A percentile compares a stretch with the other conserved stretches of the same genome.
Conservation (phyloP, 23 red algal genomes). For the Gracilaria domingensis region DNA sequence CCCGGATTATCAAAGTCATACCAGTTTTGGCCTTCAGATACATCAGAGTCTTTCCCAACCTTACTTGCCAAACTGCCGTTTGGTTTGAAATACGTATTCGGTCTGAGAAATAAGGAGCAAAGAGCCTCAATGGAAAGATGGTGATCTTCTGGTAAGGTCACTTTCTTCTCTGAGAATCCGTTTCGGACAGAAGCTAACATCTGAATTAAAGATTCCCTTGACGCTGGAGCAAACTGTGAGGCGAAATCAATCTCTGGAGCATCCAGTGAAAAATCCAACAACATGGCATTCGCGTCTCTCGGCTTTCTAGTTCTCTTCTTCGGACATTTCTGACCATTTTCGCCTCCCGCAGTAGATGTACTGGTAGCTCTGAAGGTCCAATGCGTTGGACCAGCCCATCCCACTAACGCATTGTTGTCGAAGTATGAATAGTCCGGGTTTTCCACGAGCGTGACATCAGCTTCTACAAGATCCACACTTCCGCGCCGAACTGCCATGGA, state of each 20-base stretch:
- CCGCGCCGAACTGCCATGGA: slow-evolving; percentile 24
- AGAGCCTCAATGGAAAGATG: slow-evolving; percentile 59
- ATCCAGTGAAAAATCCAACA: slow-evolving; percentile 75
- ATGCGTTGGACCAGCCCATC: slow-evolving; percentile 85
- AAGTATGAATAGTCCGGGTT: slow-evolving; percentile 78
- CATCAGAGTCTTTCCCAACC: background rate
- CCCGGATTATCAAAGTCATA: slow-evolving; percentile 49
- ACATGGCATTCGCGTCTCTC: slow-evolving; percentile 68
- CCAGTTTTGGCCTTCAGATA: slow-evolving; percentile 34
- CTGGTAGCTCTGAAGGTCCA: slow-evolving; percentile 59
- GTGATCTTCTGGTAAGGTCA: slow-evolving; percentile 82
- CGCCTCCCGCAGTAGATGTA: background rate
- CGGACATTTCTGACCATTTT: background rate
- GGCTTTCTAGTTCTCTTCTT: slow-evolving; percentile 61
- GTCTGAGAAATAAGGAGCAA: slow-evolving; percentile 71
- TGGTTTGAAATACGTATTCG: slow-evolving; percentile 29
- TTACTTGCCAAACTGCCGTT: background rate
- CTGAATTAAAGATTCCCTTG: slow-evolving; percentile 45
- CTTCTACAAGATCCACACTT: slow-evolving; percentile 64
- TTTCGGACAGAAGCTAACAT: slow-evolving; percentile 58
- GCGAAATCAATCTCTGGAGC: slow-evolving; percentile 80
- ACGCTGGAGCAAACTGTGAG: slow-evolving; percentile 65
- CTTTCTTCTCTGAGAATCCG: slow-evolving; percentile 55
- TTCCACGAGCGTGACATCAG: slow-evolving; percentile 40
- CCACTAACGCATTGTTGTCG: slow-evolving; percentile 30